Evolutionary conservation across 208 protist species (phyloP), one percentile per base, ranked within the genome.

Genomic region (Leptomonas pyrrhocoris): DNA sequence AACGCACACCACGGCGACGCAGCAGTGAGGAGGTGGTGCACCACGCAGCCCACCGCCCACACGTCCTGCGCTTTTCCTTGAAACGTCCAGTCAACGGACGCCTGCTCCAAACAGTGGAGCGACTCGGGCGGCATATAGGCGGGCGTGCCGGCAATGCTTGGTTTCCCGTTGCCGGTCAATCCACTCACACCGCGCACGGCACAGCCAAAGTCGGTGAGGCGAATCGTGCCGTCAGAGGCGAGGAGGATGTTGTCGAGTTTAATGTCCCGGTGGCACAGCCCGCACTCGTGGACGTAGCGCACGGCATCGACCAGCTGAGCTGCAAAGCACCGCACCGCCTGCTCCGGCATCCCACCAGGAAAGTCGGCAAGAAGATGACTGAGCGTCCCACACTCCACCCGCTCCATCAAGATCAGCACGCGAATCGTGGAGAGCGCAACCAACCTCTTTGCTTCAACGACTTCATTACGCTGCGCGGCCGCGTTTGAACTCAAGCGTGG

Each of bases 41-140:
- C 61, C 51, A 98, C 98, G 77, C 98, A 99, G 1, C 98, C 98
- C 18, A 99, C 66, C 0, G 89, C 93, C 98, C 98, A 99, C 68
- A 99, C 97, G 66, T 99, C 98, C 68, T 78, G 73, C 42, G 78
- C 78, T 34, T 58, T 65, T 11, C 66, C 66, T 16, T 68, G 59
- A 12, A 55, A 27, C 23, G 34, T 48, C 58, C 28, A 63, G 53
- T 70, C 60, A 1, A 31, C 43, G 25, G 31, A 16, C 6, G 30
- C 5, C 46, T 64, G 27, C 0, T 13, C 31, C n/a, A 66, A 27
- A 46, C 62, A 54, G 13, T 31, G 36, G 27, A 79, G 45, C 13
- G 78, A 67, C 53, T 83, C 78, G 12, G 78, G 78, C 2, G 78
- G 73, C 72, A 83, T 78, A 54, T 83, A 83, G 25, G 73, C 78